A percentile compares a stretch with the other conserved stretches of the same genome.
These are phyloP conservation scores for Melampsora larici-populina DNA, from an alignment of 1,284 basidiomycete species.

Conservation along the genomic window DNA sequence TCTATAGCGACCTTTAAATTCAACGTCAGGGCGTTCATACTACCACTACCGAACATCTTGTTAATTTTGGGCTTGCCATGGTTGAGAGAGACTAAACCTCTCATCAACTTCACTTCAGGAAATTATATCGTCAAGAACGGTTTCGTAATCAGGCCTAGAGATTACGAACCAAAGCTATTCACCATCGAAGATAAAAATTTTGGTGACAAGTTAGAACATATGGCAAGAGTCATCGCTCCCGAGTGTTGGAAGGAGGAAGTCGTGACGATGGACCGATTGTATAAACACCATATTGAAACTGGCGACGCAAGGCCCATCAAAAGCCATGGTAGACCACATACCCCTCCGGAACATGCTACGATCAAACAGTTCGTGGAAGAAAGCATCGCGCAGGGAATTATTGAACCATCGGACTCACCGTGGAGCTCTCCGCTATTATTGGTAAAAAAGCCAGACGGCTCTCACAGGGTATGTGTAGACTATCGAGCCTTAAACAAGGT, in stretches of 20 bases:
- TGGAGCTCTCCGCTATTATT: not conserved
- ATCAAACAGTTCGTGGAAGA: conserved; percentile 11
- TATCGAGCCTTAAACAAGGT: conserved; percentile 12
- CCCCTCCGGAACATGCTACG: not conserved
- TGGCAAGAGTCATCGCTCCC: no score
- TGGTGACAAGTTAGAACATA: not conserved
- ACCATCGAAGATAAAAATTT: not conserved
- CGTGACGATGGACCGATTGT: no score
- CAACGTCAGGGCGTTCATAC: not conserved
- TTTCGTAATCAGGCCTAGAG: not conserved
- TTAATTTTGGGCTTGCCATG: not conserved
- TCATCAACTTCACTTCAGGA: no score
- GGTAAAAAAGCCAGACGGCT: not conserved
- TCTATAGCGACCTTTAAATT: not conserved
- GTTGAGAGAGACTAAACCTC: not conserved
- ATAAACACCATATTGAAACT: conserved; percentile 9
- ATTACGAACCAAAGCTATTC: not conserved
- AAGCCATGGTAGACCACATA: not conserved
- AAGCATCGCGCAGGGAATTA: not conserved
- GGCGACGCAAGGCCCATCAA: not conserved
- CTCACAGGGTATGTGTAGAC: not conserved
- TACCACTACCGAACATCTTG: conserved; percentile 1
- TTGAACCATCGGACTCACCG: no score
- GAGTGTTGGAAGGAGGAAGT: no score
- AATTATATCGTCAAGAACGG: not conserved